Evolutionary conservation across 371 early-diverging fungal genomes (phyloP).

Genomic region (Capniomyces stellatus): DNA sequence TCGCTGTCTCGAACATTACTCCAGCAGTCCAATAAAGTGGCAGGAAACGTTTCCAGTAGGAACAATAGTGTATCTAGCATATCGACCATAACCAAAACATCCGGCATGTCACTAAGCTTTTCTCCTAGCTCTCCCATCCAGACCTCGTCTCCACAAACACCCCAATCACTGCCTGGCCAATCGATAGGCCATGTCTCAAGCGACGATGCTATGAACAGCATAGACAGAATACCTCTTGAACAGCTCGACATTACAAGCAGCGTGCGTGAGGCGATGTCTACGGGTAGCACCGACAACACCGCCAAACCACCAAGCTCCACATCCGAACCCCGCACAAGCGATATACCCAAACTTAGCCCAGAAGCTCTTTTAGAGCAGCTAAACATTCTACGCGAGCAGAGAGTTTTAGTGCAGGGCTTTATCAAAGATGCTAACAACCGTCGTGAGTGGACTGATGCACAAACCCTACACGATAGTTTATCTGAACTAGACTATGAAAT

Average conservation of each 20-base stretch:
- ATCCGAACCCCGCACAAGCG: too few species aligned
- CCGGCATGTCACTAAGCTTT: constrained; percentile 3
- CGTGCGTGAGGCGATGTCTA: constrained; percentile 5
- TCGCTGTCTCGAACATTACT: constrained; percentile 37
- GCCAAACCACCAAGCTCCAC: too few species aligned
- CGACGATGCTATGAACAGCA: neutral
- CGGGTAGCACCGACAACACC: too few species aligned
- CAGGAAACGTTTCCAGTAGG: neutral
- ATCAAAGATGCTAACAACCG: constrained; percentile 54
- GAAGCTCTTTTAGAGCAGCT: too few species aligned
- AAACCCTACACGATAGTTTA: constrained; percentile 43
- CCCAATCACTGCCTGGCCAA: neutral
- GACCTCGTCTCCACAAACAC: constrained; percentile 9
- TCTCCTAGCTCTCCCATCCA: constrained; percentile 11
- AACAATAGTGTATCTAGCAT: neutral
- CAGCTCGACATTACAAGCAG: constrained; percentile 7
- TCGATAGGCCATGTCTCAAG: neutral
- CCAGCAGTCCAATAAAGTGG: neutral
- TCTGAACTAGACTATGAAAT: constrained; percentile 60
- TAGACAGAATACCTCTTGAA: constrained; percentile 2
- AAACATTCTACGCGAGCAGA: constrained; percentile 49
- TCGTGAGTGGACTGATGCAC: constrained; percentile 66
- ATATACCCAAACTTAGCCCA: too few species aligned
- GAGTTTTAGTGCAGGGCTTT: constrained; percentile 40
- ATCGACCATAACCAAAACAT: neutral